Evolutionary conservation across 495 filamentous ascomycete species (phyloP), one percentile per base, ranked within the genome.

Genomic region (Aspergillus baeticus): DNA sequence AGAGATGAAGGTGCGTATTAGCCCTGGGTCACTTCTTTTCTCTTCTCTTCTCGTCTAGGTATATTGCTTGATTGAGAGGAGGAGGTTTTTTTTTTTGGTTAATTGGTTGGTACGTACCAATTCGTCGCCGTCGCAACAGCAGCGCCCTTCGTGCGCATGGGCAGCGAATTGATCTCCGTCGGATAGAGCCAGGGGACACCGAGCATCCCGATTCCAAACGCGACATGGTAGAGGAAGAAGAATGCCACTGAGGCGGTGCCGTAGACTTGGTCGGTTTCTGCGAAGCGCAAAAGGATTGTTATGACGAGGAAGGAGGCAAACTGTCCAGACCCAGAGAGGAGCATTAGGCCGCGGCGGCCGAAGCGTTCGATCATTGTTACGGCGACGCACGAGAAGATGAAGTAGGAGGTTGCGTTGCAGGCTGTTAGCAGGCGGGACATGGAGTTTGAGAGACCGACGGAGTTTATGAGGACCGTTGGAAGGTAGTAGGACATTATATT

Each of bases 181-280:
- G 82, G 81, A 63, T 85, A 88, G 1, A 87, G 69, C 83, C 81
- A 85, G 0, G 80, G 79, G 5, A 80, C 75, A n/a, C 79, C 78
- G 5, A 81, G 74, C 77, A 78, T 80, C 4, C 79, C 81, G 41
- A 83, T 71, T 6, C 78, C 81, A 52, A 84, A 84, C 53, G 64
- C 70, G 41, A 73, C 71, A 50, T 77, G 76, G 54, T 75, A 81
- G 17, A 82, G 56, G 46, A 84, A 83, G 58, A 84, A 77, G 60
- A 84, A 84, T 1, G 75, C 69, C 14, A 83, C 65, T 0, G 77
- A 79, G 15, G 76, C 72, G 23, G 72, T 62, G 8, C 58, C 54
- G 7, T 61, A 10, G 18, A 18, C 60, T 15, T 20, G 5, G 7
- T 38, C 15, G 5, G 65, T 65, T 51, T 81, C 74, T 0, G 70